Evolutionary conservation across 2,329 filamentous ascomycete species (phyloP), one percentile per base, ranked within the genome.

Genomic region (Penicillium brevicompactum): DNA sequence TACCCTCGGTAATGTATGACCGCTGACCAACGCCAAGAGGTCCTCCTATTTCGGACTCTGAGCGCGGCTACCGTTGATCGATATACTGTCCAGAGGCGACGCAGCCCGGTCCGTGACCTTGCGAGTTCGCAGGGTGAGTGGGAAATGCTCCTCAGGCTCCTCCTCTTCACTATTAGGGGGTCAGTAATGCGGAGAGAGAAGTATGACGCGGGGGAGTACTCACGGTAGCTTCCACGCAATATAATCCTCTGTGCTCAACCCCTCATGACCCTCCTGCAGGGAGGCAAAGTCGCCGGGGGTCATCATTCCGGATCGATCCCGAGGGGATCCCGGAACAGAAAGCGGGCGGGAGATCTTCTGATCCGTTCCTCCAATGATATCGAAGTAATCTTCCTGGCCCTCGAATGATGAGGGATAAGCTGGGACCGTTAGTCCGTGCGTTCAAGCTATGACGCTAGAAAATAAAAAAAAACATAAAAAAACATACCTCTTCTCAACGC

Each of bases 211-310:
- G 32, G 58, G 30, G 41, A 48, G 8, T 53, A 92, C 92, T 89
- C 84, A 97, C 89, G 93, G 94, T 56, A 97, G 80, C 78, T 95
- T 96, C 94, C 94, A 99, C 31, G 93, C 90, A 69, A 97, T 91
- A 74, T 99, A 97, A 71, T 99, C 94, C 76, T 99, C 94, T 0
- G 94, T 97, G 78, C 84, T 94, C 65, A 99, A 78, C 1, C 93
- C 92, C 74, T 99, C 94, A 42, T 89, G 88, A 43, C 92, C 91
- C 76, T 99, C 94, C 76, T 97, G 94, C 53, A 99, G 80, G 65
- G 91, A 96, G 27, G 92, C 94, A 81, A 97, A 97, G 75, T 99
- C 94, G 45, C 94, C 94, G 7, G 94, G 94, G 1, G 94, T 99
- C 94, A 99, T 97, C 92, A 97, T 96, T 51, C 94, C 94, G 42